These are phyloP conservation scores for Kalmusia sp. DNA, from an alignment of 2,329 filamentous ascomycete genomes.

Conservation along the genomic window DNA sequence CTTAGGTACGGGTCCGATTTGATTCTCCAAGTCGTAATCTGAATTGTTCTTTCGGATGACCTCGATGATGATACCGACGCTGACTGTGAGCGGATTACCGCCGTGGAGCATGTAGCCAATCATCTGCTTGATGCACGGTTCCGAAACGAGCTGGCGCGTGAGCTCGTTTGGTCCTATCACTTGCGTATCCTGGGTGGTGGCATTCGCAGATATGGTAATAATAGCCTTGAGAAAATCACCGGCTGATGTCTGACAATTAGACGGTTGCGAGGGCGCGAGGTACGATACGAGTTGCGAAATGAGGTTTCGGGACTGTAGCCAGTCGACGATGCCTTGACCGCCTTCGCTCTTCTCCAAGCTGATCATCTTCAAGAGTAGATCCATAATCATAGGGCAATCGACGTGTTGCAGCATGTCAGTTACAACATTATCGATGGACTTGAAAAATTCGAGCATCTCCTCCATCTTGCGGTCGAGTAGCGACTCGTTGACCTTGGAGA, in stretches of 20 bases:
- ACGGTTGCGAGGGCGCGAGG: slow-evolving; percentile 81
- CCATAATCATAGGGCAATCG: slow-evolving; percentile 98
- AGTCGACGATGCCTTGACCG: slow-evolving; percentile 94
- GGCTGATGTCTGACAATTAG: slow-evolving; percentile 92
- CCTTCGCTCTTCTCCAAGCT: slow-evolving; percentile 92
- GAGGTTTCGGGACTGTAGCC: slow-evolving; percentile 88
- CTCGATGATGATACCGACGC: slow-evolving; percentile 96
- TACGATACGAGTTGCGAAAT: slow-evolving; percentile 88
- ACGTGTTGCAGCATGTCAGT: slow-evolving; percentile 89
- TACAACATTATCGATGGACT: slow-evolving; percentile 80
- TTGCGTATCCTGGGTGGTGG: slow-evolving; percentile 97
- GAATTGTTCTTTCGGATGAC: slow-evolving; percentile 99
- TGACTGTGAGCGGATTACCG: slow-evolving; percentile 92
- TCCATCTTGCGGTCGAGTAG: slow-evolving; percentile 97
- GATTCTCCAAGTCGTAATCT: slow-evolving; percentile 93
- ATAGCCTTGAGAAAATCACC: slow-evolving; percentile 98
- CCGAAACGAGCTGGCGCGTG: slow-evolving; percentile 91
- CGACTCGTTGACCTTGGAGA: slow-evolving; percentile 98
- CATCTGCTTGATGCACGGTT: slow-evolving; percentile 81
- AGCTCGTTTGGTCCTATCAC: slow-evolving; percentile 98
- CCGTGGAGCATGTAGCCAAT: slow-evolving; percentile 91
- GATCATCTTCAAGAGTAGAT: slow-evolving; percentile 94
- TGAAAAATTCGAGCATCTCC: slow-evolving; percentile 92
- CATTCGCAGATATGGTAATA: slow-evolving; percentile 98
- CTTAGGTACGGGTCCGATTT: slow-evolving; percentile 77